Percentiles rank a stretch among this genome's conserved stretches.
phyloP scores from a whole-genome alignment of 495 filamentous ascomycete species.

The Penicillium herquei region DNA sequence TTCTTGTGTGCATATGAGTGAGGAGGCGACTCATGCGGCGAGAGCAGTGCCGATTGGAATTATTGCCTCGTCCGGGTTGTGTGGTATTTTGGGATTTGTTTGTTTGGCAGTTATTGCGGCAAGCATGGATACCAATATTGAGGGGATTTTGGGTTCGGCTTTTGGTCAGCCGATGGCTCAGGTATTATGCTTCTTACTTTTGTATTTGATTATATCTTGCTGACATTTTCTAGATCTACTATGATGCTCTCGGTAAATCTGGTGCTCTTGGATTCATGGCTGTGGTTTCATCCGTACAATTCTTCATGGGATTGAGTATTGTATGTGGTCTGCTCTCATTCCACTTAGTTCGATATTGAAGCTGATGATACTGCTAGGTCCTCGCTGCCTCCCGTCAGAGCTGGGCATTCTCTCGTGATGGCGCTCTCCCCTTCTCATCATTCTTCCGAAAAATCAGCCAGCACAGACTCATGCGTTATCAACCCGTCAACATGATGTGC shows the following conservation, averaged over 20 bases:
- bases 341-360: background rate
- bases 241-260: constrained; percentile 43
- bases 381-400: constrained; percentile 58
- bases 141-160: constrained; percentile 26
- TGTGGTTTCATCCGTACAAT: constrained; percentile 42
- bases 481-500: constrained; percentile 62
- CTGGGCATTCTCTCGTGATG: constrained; percentile 63
- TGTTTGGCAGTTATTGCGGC: constrained; percentile 46
- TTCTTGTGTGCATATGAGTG: constrained; percentile 60
- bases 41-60: constrained; percentile 63
- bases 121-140: constrained; percentile 38
- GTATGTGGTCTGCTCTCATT: constrained; percentile 13
- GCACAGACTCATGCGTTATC: constrained; percentile 47
- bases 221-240: constrained; percentile 34
- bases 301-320: constrained; percentile 46
- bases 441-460: constrained; percentile 60
- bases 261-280: constrained; percentile 48
- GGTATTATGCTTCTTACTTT: constrained; percentile 13
- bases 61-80: constrained; percentile 40
- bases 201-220: background rate
- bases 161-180: constrained; percentile 51
- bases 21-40: constrained; percentile 63
- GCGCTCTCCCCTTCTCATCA: constrained; percentile 58
- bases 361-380: constrained; percentile 21
- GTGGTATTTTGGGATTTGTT: constrained; percentile 54